phyloP scores from a whole-genome alignment of 2,329 filamentous ascomycete genomes.

The Diaporthe longicolla region DNA sequence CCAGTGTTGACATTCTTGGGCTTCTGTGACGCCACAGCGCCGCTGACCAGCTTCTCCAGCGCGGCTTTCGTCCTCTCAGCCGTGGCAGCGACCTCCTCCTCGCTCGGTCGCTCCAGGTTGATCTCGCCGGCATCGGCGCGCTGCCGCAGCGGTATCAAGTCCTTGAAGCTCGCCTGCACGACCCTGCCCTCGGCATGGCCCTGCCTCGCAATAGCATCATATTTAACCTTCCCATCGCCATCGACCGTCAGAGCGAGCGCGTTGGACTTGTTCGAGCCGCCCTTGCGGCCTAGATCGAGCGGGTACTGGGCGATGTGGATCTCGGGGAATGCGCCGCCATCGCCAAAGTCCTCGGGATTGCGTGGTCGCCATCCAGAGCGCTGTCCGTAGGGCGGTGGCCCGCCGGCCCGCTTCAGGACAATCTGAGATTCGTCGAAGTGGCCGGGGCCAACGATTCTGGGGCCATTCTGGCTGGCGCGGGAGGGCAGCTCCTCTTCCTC shows the following conservation, averaged over 20 bases:
- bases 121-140: constrained; percentile 94
- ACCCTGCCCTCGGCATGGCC: constrained; percentile 88
- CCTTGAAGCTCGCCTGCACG: constrained; percentile 96
- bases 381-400: constrained; percentile 87
- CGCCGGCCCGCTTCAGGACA: constrained; percentile 82
- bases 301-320: constrained; percentile 95
- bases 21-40: constrained; percentile 91
- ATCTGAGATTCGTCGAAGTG: constrained; percentile 89
- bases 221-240: constrained; percentile 92
- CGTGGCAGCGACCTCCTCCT: constrained; percentile 86
- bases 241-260: constrained; percentile 95
- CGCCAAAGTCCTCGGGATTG: constrained; percentile 90
- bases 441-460: constrained; percentile 83
- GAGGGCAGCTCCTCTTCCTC: constrained; percentile 86
- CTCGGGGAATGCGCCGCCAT: constrained; percentile 96
- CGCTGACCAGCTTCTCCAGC: constrained; percentile 83
- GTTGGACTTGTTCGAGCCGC: constrained; percentile 77
- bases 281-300: constrained; percentile 92
- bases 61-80: constrained; percentile 92
- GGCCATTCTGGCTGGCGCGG: constrained; percentile 81
- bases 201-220: constrained; percentile 92
- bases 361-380: constrained; percentile 93
- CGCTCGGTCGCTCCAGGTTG: constrained; percentile 84
- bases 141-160: constrained; percentile 93
- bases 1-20: constrained; percentile 93